Evolutionary conservation across 495 filamentous ascomycete genomes (phyloP).

Genomic region (Pyrenula aspistea): DNA sequence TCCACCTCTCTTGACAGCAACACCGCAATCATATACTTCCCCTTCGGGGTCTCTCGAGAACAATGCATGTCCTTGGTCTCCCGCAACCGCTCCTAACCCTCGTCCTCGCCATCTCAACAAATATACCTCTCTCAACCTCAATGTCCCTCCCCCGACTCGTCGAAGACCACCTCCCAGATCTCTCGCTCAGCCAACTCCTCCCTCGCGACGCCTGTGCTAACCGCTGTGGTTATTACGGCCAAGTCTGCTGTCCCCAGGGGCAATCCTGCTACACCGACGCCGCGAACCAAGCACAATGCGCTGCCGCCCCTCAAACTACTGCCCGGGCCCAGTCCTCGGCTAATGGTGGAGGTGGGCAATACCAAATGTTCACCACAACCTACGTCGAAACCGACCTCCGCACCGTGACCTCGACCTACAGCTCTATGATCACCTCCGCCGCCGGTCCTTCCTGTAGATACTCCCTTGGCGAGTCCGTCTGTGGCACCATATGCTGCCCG

Average conservation of each 20-base stretch:
- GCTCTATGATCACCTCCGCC: constrained; percentile 32
- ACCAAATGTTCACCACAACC: constrained; percentile 59
- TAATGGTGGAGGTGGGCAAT: constrained; percentile 24
- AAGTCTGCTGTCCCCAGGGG: constrained; percentile 53
- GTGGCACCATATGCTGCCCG: constrained; percentile 66
- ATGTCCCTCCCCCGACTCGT: constrained; percentile 18
- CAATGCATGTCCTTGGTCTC: constrained; percentile 11
- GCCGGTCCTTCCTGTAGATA: constrained; percentile 42
- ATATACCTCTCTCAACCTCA: not conserved
- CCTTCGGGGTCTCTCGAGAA: not conserved
- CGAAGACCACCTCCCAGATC: constrained; percentile 9
- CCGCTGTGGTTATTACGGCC: constrained; percentile 53
- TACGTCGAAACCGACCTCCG: constrained; percentile 52
- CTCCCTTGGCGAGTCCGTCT: constrained; percentile 48
- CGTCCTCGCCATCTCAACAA: constrained; percentile 14
- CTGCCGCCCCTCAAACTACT: constrained; percentile 12
- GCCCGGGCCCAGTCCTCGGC: constrained; percentile 10
- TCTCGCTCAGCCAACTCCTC: constrained; percentile 6
- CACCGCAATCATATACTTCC: too few species aligned
- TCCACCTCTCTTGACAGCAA: not conserved
- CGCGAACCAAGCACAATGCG: constrained; percentile 41
- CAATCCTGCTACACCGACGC: constrained; percentile 53
- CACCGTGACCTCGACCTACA: constrained; percentile 57
- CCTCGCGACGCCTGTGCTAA: constrained; percentile 44
- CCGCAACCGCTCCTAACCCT: constrained; percentile 15